Evolutionary conservation across 331 rosid genomes (phyloP), one percentile per base, ranked within the genome.

Genomic region (Pyracantha coccinea): DNA sequence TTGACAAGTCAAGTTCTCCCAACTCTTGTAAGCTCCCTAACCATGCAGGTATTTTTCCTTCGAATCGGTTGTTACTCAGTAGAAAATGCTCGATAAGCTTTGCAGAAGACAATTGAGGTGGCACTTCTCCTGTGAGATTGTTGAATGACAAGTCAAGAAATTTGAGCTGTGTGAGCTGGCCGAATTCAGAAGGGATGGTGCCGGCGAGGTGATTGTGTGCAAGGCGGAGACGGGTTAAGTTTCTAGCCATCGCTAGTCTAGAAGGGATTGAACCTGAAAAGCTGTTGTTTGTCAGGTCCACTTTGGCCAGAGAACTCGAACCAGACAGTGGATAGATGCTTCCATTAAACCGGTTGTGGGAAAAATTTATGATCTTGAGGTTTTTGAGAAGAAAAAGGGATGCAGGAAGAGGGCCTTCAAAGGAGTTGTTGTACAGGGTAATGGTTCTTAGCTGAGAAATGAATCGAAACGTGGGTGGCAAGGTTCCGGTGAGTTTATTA

Each of bases 241-340:
- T 87, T 79, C 72, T 77, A 21, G 96, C 89, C 74, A 79, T 52
- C 77, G 92, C 78, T 54, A 95, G 79, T 58, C 65, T 74, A 11
- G 88, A 73, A 77, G 97, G 97, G 79, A 95, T 82, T 65, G 91
- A 83, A 76, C 99, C 97, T 27, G 96, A 87, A 86, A 95, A 95
- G 83, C 93, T 92, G 84, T 95, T 95, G 77, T 95, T 95, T n/a
- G 99, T 95, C 83, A 95, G 77, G 84, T 95, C 99, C 70, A 95
- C 78, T 24, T 83, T 82, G 29, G 89, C 84, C 8, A 92, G 77
- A 64, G 86, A 79, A 85, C 75, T 68, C 69, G 95, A 89, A 68
- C 89, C 91, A 54, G 92, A 81, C 80, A 95, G 90, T 77, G 97
- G 96, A 73, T 66, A 79, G 81, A 90, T 70, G 57, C 85, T 87